Base-by-base conservation (phyloP, 768 basidiomycete genomes). In the Cytidiella melzeri region DNA sequence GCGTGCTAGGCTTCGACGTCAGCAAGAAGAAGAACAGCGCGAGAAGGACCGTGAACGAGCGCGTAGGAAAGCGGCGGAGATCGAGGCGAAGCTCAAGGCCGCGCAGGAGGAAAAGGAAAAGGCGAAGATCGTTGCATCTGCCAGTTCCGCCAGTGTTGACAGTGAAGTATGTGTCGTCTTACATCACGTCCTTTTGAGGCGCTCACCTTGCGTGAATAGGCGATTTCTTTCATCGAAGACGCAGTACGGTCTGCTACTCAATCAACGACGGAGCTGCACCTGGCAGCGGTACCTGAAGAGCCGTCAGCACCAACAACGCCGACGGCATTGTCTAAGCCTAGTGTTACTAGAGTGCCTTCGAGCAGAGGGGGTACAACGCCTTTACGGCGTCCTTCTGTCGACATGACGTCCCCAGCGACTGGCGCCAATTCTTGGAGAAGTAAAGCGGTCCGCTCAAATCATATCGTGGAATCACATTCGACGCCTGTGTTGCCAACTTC, bases 1-100 rank as follows among this genome's bases (percentile, higher is more conserved):
- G 53, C 77, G 90, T 36, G 92, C 92, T 5, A 84, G 80, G 59
- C 77, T 84, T 53, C 73, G 92, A 47, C 72, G 89, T 41, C 83
- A 88, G 58, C 76, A 85, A 44, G 92, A 93, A 57, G 92, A 94
- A 61, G 84, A 82, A 53, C 84, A 87, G 56, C 75, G 91, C 13
- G 83, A 89, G 61, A 83, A 79, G 41, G 84, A 85, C 64, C 79
- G 80, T 56, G 90, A 92, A 57, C 74, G 92, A 13, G 92, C 92
- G 12, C 74, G 79, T 53, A 77, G 69, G 67, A 95, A 93, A 65
- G 91, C 88, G 23, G 76, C 73, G 10, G 86, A 87, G 61, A 62
- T 90, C 20, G 87, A 88, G 66, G 84, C 74, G 47, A 80, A 72
- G 61, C 78, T 85, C 62, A 80, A 77, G 53, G 69, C 67, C 41